These are phyloP conservation scores for Pseudovirgaria hyperparasitica DNA, from an alignment of 2,329 filamentous ascomycete genomes.

Conservation along the genomic window DNA sequence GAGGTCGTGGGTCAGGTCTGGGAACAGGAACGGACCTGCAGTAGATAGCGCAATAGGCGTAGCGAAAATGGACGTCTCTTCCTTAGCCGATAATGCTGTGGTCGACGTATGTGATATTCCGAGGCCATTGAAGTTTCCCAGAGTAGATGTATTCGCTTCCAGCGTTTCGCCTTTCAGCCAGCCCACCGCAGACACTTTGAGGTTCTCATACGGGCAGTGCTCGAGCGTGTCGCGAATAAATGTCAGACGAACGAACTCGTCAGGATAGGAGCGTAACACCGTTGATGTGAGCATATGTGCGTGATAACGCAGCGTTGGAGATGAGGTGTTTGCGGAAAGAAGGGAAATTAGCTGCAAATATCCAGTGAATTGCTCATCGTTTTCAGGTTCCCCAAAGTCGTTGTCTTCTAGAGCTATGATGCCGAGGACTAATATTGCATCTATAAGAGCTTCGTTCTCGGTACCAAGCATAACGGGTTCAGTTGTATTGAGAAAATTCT, in stretches of 20 bases:
- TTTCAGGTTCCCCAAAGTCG: constrained; percentile 31
- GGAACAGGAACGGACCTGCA: constrained; percentile 40
- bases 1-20: constrained; percentile 32
- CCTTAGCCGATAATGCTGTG: constrained; percentile 3
- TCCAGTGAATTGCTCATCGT: constrained; percentile 39
- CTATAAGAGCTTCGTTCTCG: constrained; percentile 39
- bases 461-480: constrained; percentile 23
- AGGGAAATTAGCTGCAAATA: constrained; percentile 38
- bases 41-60: constrained; percentile 34
- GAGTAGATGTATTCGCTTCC: constrained; percentile 24
- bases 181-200: constrained; percentile 44
- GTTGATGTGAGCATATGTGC: constrained; percentile 37
- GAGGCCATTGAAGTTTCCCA: constrained; percentile 6
- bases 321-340: constrained; percentile 35
- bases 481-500: constrained; percentile 35
- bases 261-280: constrained; percentile 40
- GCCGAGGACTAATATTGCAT: constrained; percentile 40
- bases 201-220: constrained; percentile 39
- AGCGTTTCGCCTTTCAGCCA: constrained; percentile 50
- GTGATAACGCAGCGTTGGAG: constrained; percentile 33
- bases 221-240: constrained; percentile 44
- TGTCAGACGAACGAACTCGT: constrained; percentile 36
- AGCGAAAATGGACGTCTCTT: constrained; percentile 28
- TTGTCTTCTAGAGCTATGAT: constrained; percentile 35
- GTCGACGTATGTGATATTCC: constrained; percentile 8